These are phyloP conservation scores for Lentinula boryana DNA, from an alignment of 768 basidiomycete genomes.

Conservation along the genomic window DNA sequence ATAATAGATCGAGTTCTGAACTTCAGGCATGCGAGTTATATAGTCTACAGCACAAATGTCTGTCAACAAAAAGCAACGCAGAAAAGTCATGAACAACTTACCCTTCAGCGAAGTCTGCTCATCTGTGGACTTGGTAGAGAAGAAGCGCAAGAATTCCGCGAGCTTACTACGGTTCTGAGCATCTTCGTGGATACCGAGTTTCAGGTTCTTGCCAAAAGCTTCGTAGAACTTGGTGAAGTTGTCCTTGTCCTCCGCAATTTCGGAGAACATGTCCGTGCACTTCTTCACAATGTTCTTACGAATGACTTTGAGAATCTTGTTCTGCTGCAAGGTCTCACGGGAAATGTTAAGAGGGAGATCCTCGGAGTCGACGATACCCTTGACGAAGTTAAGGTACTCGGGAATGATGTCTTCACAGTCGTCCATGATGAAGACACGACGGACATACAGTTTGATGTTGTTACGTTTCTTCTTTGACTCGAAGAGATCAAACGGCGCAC, in stretches of 20 bases:
- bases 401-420: slow-evolving; percentile 99
- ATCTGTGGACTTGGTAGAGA: slow-evolving; percentile 89
- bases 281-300: slow-evolving; percentile 99
- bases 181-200: slow-evolving; percentile 99
- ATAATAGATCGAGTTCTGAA: slow-evolving; percentile 99
- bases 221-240: slow-evolving; percentile 97
- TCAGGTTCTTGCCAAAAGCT: slow-evolving; percentile 98
- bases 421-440: slow-evolving; percentile 99
- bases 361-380: slow-evolving; percentile 99
- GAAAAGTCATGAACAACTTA: slow-evolving; percentile 19
- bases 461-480: slow-evolving; percentile 99
- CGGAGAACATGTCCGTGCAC: slow-evolving; percentile 87
- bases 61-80: neutral
- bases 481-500: slow-evolving; percentile 98
- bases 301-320: slow-evolving; percentile 99
- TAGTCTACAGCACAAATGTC: slow-evolving; percentile 57
- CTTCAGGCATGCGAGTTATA: slow-evolving; percentile 98
- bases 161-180: slow-evolving; percentile 99
- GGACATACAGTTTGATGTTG: slow-evolving; percentile 99
- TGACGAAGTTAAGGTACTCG: slow-evolving; percentile 99
- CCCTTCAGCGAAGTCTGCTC: slow-evolving; percentile 94
- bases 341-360: slow-evolving; percentile 99
- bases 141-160: slow-evolving; percentile 98
- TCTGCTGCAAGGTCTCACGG: slow-evolving; percentile 98
- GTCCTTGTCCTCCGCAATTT: slow-evolving; percentile 99